phyloP scores from a whole-genome alignment of 129 eudicot species.

The Artemisia tridentata region DNA sequence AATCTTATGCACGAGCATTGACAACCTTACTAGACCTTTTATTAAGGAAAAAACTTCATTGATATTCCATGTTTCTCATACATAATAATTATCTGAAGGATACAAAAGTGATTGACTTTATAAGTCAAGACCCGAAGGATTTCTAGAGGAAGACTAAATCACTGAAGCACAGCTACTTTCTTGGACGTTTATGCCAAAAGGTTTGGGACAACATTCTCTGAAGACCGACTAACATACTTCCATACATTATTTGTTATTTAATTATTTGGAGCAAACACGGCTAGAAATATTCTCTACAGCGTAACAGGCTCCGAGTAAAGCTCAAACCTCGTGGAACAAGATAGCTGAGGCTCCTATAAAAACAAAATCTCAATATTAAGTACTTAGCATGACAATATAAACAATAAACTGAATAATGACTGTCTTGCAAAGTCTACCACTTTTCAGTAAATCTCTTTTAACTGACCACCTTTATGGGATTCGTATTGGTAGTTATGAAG shows the following conservation, averaged over 20 bases:
- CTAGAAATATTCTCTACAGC: conserved; percentile 22
- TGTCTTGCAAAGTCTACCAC: not conserved
- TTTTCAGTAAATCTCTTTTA: not conserved
- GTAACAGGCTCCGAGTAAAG: conserved; percentile 40
- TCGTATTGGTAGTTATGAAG: too few species aligned
- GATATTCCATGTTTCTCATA: not conserved
- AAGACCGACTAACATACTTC: not conserved
- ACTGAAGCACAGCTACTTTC: not conserved
- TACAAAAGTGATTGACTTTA: not conserved
- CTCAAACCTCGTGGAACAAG: conserved; percentile 51
- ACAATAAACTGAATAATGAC: not conserved
- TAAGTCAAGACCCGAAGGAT: not conserved
- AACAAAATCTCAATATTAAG: not conserved
- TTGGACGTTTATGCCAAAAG: not conserved
- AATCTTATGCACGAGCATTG: too few species aligned
- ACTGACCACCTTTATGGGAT: too few species aligned
- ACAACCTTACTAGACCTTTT: too few species aligned
- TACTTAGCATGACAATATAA: not conserved
- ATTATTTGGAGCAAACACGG: conserved; percentile 1
- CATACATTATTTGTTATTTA: not conserved
- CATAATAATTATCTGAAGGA: not conserved
- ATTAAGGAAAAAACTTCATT: not conserved
- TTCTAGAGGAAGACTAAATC: not conserved
- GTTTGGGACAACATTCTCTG: too few species aligned
- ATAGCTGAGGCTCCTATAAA: conserved; percentile 57